A percentile compares a stretch with the other conserved stretches of the same genome.
Conservation (phyloP, 2,329 filamentous ascomycete genomes). For the Acrodontium crateriforme region DNA sequence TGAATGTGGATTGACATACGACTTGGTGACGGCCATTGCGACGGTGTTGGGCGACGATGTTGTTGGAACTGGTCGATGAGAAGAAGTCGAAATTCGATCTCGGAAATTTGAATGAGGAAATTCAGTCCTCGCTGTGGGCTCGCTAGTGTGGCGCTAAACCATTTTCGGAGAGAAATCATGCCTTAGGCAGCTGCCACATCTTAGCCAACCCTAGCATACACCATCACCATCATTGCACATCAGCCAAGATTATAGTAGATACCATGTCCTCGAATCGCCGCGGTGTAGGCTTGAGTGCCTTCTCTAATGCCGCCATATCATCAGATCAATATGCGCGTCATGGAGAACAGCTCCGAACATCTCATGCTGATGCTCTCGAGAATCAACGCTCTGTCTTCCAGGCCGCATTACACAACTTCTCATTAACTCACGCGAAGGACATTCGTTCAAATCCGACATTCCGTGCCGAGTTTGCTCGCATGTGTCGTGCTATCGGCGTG, state of each 20-base stretch:
- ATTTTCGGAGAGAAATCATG: too few relatives aligned
- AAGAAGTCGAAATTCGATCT: conserved; percentile 4
- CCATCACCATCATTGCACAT: too few relatives aligned
- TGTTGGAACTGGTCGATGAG: background rate
- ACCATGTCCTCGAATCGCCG: conserved; percentile 44
- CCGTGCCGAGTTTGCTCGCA: conserved; percentile 91
- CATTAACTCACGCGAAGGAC: conserved; percentile 83
- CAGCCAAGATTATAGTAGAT: too few relatives aligned
- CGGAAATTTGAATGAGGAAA: conserved; percentile 3
- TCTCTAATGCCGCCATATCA: conserved; percentile 71
- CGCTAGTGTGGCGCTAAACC: too few relatives aligned
- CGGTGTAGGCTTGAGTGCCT: conserved; percentile 81
- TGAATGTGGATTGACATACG: conserved; percentile 36
- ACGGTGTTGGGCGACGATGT: conserved; percentile 18
- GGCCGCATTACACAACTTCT: conserved; percentile 87
- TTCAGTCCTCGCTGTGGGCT: too few relatives aligned
- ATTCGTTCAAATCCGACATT: conserved; percentile 93
- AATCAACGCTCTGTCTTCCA: conserved; percentile 95
- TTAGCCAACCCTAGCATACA: too few relatives aligned
- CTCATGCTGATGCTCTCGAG: conserved; percentile 72
- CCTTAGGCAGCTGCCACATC: too few relatives aligned
- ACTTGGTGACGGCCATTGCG: conserved; percentile 43
- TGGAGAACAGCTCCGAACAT: conserved; percentile 71
- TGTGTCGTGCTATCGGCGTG: conserved; percentile 94
- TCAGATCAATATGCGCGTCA: conserved; percentile 83